Conservation (phyloP, 2,329 filamentous ascomycete species). For the Apiospora malaysiana region DNA sequence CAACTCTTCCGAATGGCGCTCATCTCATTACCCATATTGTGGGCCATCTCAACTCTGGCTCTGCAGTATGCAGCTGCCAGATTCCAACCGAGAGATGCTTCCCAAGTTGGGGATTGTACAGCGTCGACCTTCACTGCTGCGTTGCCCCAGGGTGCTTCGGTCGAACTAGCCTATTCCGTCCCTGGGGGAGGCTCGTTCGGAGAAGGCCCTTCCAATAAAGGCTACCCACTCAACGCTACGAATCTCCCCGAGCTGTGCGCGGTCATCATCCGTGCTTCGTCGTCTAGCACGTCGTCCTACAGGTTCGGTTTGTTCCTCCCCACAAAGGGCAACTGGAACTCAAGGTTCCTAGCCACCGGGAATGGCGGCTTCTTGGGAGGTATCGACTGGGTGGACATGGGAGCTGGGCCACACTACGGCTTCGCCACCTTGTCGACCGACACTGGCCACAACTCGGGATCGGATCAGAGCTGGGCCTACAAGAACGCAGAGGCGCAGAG, state of each 20-base stretch:
- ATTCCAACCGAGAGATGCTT: background rate
- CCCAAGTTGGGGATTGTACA: background rate
- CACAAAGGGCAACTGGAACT: conserved; percentile 39
- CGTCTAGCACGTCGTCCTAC: conserved; percentile 40
- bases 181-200: conserved; percentile 42
- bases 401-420: conserved; percentile 42
- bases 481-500: conserved; percentile 39
- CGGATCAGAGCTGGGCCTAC: conserved; percentile 46
- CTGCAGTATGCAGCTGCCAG: background rate
- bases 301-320: conserved; percentile 48
- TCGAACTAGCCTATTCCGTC: conserved; percentile 38
- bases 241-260: conserved; percentile 46
- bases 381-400: conserved; percentile 44
- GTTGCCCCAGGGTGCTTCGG: conserved; percentile 29
- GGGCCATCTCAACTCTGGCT: background rate
- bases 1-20: conserved; percentile 13
- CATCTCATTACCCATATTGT: conserved; percentile 14
- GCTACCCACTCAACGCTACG: conserved; percentile 44
- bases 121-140: background rate
- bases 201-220: conserved; percentile 42
- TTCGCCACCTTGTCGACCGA: conserved; percentile 50
- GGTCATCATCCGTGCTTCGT: conserved; percentile 42
- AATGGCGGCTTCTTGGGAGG: conserved; percentile 47
- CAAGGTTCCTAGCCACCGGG: conserved; percentile 43
- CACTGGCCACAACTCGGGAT: conserved; percentile 47